Base-by-base conservation (phyloP, 306 rosid genomes). In the Medicago lupulina region DNA sequence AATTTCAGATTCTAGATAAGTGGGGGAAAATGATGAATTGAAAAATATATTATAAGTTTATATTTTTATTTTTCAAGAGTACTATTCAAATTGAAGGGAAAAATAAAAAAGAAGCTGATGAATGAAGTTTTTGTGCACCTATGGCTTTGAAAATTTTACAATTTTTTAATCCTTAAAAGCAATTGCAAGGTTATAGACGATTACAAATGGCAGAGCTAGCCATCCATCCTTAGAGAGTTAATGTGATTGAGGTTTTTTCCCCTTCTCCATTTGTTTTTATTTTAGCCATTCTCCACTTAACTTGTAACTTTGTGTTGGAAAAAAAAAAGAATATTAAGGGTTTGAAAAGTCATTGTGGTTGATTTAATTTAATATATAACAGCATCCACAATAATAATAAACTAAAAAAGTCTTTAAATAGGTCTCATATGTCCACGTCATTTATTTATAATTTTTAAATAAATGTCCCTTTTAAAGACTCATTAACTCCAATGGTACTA, bases 261-360 rank as follows among this genome's bases (percentile, higher is more conserved):
- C n/a, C n/a, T 72, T 72, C 39, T 72, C 21, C 34, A 72, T 14
- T 72, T 57, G 54, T 13, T 57, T 46, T 38, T 10, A 54, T 39
- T 39, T 53, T 71, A 73, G 17, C 15, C 66, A 36, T 66, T 66
- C 2, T 61, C 11, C 21, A 66, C 2, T 19, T 66, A 40, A 16
- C 38, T 34, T 34, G 38, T 28, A 28, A 3, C 51, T 53, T 14
- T 65, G 46, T 15, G 12, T 36, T 6, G 18, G 7, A n/a, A 40
- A 8, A 10, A 65, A 55, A 19, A 4, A 12, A 21, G 1, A 19
- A 23, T 59, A 9, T 21, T 25, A 25, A 10, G 19, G 15, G 67
- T 61, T 31, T 31, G 18, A 12, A 14, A 34, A 60, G 18, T 60
- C 12, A 40, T 28, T 28, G 31, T 2, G 3, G 2, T 25, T 25